Evolutionary conservation across 2,329 filamentous ascomycete species (phyloP).

Genomic region (Clonostachys sp.): DNA sequence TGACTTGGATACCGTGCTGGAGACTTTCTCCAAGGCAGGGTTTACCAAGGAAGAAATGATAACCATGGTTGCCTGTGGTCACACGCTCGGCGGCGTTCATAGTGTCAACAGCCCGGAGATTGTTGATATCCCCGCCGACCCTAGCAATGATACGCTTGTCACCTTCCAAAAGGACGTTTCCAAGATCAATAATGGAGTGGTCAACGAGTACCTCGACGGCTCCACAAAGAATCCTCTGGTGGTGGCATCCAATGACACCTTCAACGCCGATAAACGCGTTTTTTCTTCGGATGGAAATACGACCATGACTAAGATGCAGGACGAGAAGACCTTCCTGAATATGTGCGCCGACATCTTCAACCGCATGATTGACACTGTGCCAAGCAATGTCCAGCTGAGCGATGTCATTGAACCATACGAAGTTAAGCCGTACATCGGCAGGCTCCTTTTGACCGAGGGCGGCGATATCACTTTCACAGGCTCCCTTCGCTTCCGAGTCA

Average conservation of each 20-base stretch:
- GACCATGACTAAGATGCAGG: constrained; percentile 44
- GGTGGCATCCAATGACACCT: constrained; percentile 25
- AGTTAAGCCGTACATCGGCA: constrained; percentile 41
- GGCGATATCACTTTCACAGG: constrained; percentile 28
- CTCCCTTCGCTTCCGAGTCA: not conserved
- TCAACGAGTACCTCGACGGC: constrained; percentile 50
- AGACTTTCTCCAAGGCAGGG: constrained; percentile 54
- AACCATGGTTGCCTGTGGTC: constrained; percentile 54
- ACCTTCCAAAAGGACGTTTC: constrained; percentile 41
- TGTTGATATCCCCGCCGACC: constrained; percentile 32
- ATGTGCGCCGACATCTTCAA: constrained; percentile 48
- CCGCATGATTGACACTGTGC: constrained; percentile 59
- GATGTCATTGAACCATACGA: constrained; percentile 50
- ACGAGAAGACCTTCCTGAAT: constrained; percentile 35
- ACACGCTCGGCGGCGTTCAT: constrained; percentile 58
- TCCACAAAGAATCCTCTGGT: constrained; percentile 51
- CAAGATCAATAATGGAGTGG: constrained; percentile 51
- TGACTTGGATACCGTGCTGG: constrained; percentile 40
- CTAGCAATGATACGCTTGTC: constrained; percentile 32
- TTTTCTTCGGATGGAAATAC: constrained; percentile 51
- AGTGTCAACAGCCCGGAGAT: constrained; percentile 46
- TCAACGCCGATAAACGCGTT: constrained; percentile 49
- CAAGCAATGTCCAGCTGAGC: constrained; percentile 41
- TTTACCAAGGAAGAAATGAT: constrained; percentile 55
- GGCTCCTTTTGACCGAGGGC: constrained; percentile 13